phyloP scores from a whole-genome alignment of 202 grass and related monocot genomes.

The Zizania palustris region DNA sequence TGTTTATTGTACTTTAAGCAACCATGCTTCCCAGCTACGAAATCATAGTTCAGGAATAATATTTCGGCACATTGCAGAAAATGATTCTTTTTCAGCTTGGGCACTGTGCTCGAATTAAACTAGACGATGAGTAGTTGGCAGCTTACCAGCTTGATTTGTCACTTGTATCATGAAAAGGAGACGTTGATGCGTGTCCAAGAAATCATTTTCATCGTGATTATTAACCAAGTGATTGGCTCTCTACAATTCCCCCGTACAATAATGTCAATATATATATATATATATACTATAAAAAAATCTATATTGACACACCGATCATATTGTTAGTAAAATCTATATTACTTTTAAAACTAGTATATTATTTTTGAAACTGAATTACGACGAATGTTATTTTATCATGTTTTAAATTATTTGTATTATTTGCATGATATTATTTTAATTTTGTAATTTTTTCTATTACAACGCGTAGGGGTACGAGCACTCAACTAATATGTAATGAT shows the following conservation, averaged over 20 bases:
- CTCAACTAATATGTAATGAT: too few relatives aligned
- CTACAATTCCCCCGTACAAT: background rate
- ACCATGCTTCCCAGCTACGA: background rate
- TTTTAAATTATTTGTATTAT: too few relatives aligned
- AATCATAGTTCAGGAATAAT: background rate
- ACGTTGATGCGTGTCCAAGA: background rate
- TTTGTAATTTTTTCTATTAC: too few relatives aligned
- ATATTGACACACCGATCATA: too few relatives aligned
- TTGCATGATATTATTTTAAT: too few relatives aligned
- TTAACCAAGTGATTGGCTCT: background rate
- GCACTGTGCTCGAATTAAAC: background rate
- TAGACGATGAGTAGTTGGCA: background rate
- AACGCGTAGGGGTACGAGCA: too few relatives aligned
- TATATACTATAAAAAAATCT: too few relatives aligned
- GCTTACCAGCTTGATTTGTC: constrained; percentile 7
- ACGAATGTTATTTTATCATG: too few relatives aligned
- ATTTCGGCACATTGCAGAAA: background rate
- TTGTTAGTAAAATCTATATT: too few relatives aligned
- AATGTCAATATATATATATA: constrained; percentile 2
- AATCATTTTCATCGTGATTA: background rate
- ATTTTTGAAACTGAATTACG: too few relatives aligned
- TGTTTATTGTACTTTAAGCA: background rate
- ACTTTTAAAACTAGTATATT: too few relatives aligned
- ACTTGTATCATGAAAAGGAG: background rate
- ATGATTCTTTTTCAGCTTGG: background rate